phyloP scores from a whole-genome alignment of 2,329 filamentous ascomycete genomes.

The Pseudopyrenochaeta lycopersici region DNA sequence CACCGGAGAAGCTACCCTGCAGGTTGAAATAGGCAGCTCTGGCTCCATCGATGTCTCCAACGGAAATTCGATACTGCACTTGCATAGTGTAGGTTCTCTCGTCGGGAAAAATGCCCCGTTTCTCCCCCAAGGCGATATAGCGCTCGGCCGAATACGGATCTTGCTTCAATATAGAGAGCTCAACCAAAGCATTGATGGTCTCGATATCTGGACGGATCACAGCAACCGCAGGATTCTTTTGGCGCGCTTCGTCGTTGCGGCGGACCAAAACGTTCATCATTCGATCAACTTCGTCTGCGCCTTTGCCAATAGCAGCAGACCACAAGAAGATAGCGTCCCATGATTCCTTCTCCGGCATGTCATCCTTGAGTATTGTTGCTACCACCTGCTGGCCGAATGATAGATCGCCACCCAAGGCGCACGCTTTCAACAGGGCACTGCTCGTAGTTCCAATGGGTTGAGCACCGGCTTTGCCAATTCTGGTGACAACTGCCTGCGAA shows the following conservation, averaged over 20 bases:
- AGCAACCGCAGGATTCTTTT: slow-evolving; percentile 25
- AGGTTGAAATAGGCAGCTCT: slow-evolving; percentile 71
- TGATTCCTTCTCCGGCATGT: slow-evolving; percentile 57
- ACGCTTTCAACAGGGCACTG: slow-evolving; percentile 67
- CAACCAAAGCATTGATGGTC: slow-evolving; percentile 80
- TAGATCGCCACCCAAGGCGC: slow-evolving; percentile 47
- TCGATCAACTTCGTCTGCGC: slow-evolving; percentile 74
- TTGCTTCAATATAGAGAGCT: slow-evolving; percentile 73
- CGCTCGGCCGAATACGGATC: slow-evolving; percentile 78
- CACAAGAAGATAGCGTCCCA: slow-evolving; percentile 81
- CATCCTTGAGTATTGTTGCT: slow-evolving; percentile 44
- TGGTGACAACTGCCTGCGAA: slow-evolving; percentile 59
- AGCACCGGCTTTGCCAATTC: slow-evolving; percentile 2
- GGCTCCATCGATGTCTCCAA: slow-evolving; percentile 76
- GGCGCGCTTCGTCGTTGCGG: slow-evolving; percentile 57
- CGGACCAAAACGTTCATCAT: slow-evolving; percentile 75
- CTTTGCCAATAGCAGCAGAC: slow-evolving; percentile 76
- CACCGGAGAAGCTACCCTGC: slow-evolving; percentile 63
- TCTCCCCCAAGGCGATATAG: slow-evolving; percentile 72
- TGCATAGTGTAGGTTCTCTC: slow-evolving; percentile 76
- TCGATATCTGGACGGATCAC: slow-evolving; percentile 67
- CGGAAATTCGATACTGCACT: slow-evolving; percentile 77
- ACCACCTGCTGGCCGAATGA: slow-evolving; percentile 54
- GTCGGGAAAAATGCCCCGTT: slow-evolving; percentile 72
- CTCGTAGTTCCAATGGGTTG: slow-evolving; percentile 52